Conservation (phyloP, 176 grass and related monocot species). For the Oryza glumipatula region DNA sequence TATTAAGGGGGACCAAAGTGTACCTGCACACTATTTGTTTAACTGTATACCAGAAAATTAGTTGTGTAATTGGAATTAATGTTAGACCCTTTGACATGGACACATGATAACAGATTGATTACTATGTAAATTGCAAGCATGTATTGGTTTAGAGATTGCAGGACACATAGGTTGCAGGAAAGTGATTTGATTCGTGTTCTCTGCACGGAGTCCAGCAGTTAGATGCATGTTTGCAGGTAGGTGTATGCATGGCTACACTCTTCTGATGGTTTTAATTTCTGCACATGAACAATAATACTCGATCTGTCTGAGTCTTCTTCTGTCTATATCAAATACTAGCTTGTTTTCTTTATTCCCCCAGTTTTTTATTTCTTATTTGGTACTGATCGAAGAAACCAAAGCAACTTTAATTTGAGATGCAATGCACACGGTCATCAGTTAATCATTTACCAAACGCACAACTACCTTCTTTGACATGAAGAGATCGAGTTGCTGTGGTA, state of each 20-base stretch:
- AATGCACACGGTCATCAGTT: slow-evolving; percentile 14
- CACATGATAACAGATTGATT: slow-evolving; percentile 14
- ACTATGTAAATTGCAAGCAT: slow-evolving; percentile 38
- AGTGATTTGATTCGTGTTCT: background rate
- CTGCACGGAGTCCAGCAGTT: background rate
- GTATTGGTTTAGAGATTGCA: background rate
- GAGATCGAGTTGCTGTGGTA: slow-evolving; percentile 3
- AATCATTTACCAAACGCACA: slow-evolving; percentile 42
- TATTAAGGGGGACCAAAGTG: background rate
- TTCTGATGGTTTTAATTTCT: background rate
- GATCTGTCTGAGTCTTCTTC: background rate
- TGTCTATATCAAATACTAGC: background rate
- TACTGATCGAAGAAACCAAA: slow-evolving; percentile 3
- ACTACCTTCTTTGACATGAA: slow-evolving; percentile 10
- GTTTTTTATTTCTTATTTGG: background rate
- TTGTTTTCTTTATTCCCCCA: background rate
- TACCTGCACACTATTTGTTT: slow-evolving; percentile 7
- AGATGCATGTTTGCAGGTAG: background rate
- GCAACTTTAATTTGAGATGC: background rate
- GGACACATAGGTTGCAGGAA: slow-evolving; percentile 24
- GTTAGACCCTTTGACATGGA: background rate
- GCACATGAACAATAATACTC: background rate
- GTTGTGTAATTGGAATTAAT: slow-evolving; percentile 30
- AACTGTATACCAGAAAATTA: background rate
- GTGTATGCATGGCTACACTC: background rate